Conservation (phyloP, 2,329 filamentous ascomycete species). For the Xylaria sp. region DNA sequence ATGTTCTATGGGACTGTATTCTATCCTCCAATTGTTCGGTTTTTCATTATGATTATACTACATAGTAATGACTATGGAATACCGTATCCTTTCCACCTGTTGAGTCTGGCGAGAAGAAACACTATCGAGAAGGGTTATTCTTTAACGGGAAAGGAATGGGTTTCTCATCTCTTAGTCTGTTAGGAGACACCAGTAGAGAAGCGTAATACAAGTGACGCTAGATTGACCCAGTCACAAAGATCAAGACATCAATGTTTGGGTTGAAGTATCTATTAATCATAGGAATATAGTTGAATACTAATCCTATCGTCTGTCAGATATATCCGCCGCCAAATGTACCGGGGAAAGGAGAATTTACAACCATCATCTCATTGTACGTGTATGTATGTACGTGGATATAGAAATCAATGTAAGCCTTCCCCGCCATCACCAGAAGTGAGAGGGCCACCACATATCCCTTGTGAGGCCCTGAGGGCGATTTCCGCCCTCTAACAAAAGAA, state of each 20-base stretch:
- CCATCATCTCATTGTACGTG: conserved; percentile 19
- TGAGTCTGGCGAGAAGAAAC: background rate
- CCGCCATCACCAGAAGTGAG: conserved; percentile 4
- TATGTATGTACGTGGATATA: conserved; percentile 21
- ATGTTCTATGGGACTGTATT: background rate
- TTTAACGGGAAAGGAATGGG: background rate
- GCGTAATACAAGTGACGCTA: background rate
- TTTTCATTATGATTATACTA: background rate
- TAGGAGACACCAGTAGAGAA: background rate
- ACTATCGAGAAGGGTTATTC: background rate
- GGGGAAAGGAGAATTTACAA: conserved; percentile 15
- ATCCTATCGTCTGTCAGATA: background rate
- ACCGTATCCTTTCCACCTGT: background rate
- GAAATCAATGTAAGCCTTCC: conserved; percentile 8
- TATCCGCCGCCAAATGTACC: background rate
- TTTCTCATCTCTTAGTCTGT: background rate
- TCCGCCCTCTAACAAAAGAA: conserved; percentile 10
- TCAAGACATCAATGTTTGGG: background rate
- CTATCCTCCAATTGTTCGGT: background rate
- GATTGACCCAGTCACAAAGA: too few species aligned
- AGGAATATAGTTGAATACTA: conserved; percentile 1
- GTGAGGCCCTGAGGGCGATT: background rate
- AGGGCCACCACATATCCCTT: background rate
- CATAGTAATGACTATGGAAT: background rate
- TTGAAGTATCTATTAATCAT: background rate